Evolutionary conservation across 306 rosid genomes (phyloP), one percentile per base, ranked within the genome.

Genomic region (Cucurbita argyrosperma): DNA sequence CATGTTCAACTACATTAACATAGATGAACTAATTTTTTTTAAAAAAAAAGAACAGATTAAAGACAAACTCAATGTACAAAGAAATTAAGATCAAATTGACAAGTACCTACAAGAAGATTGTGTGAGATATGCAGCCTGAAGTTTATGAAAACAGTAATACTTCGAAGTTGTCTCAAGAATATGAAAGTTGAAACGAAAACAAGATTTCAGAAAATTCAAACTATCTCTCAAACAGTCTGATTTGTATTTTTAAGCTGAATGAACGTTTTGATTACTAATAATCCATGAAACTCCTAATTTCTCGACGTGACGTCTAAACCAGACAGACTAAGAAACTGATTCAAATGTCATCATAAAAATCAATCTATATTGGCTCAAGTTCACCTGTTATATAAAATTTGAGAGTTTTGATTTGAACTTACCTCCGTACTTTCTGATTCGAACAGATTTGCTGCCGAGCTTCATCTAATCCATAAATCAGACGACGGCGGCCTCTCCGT

Each of bases 381-480:
- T 68, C 19, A 47, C 26, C 56, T 7, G 57, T 14, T 21, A 18
- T 23, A 68, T 47, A 11, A 26, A 23, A 4, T 43, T 15, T 2
- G 37, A 10, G 57, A 18, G 14, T 21, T 11, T 68, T 13, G 21
- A 21, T 47, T 23, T 46, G 30, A 68, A 68, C 7, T 12, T 12
- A 68, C 56, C 43, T 68, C 73, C 40, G 21, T 13, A 26, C 14
- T 68, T 47, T 23, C 53, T 10, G 21, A 46, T 6, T 38, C 18
- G 65, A 74, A 74, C 77, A 74, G 77, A 59, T 58, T 11, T 14
- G 69, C 57, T 23, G 88, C 87, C 0, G 97, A 93, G 87, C 86
- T 88, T 74, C 98, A 94, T 76, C 77, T 90, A 46, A 85, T 90
- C 30, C 97, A 94, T 81, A 35, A 16, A 14, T 79, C 87, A 40